Conservation (phyloP, 2,329 filamentous ascomycete genomes). For the Aspergillus caelatus region DNA sequence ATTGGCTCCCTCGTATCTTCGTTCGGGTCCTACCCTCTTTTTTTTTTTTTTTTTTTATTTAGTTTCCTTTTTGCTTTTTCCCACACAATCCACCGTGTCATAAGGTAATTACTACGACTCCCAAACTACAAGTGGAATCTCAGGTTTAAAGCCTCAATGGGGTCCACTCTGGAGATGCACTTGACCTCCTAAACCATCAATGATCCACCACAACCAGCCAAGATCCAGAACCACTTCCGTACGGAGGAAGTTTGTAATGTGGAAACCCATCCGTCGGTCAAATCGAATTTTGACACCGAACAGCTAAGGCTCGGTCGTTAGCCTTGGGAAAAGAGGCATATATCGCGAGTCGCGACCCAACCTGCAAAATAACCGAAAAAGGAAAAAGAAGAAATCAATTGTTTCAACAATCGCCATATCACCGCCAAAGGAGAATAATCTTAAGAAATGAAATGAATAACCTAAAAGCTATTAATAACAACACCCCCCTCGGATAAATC, state of each 20-base stretch:
- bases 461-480: conserved; percentile 3
- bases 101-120: neutral
- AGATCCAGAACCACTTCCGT: conserved; percentile 1
- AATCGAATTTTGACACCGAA: neutral
- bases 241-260: neutral
- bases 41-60: neutral
- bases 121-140: neutral
- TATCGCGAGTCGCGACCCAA: neutral
- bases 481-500: neutral
- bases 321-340: neutral
- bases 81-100: neutral
- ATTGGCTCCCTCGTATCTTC: neutral
- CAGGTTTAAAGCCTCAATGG: neutral
- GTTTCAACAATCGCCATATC: neutral
- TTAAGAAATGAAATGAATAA: neutral
- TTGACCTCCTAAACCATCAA: neutral
- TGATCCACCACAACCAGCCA: conserved; percentile 1
- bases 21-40: neutral
- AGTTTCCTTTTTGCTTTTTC: neutral
- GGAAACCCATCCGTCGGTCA: neutral
- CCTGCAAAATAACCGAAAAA: neutral
- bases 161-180: conserved; percentile 4
- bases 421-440: neutral
- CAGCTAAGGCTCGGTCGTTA: neutral
- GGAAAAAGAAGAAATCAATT: neutral